A percentile compares a stretch with the other conserved stretches of the same genome.
Evolutionary conservation across 2,329 filamentous ascomycete genomes (phyloP).

Genomic region (Sporothrix inflata): DNA sequence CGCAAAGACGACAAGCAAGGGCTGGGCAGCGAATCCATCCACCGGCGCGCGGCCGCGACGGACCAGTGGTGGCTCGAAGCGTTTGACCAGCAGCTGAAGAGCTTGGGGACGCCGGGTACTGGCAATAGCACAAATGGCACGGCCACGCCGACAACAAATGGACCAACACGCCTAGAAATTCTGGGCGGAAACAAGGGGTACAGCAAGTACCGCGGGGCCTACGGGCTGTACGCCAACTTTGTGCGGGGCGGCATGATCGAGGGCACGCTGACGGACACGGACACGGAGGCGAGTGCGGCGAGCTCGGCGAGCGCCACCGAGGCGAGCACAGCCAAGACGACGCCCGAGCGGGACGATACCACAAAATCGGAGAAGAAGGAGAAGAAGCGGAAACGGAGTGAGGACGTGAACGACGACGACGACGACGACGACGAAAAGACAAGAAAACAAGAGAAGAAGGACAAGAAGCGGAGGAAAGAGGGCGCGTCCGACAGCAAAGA

Average conservation of each 20-base stretch:
- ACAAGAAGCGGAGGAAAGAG: conserved; percentile 35
- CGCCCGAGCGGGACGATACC: conserved; percentile 40
- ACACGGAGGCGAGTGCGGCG: conserved; percentile 35
- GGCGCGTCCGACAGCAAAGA: conserved; percentile 40
- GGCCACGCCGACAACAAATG: conserved; percentile 24
- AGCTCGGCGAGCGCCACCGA: conserved; percentile 33
- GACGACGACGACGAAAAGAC: not conserved
- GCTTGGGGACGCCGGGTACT: conserved; percentile 67
- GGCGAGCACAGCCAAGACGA: conserved; percentile 36
- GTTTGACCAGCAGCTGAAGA: conserved; percentile 87
- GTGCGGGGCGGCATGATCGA: conserved; percentile 77
- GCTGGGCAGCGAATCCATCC: conserved; percentile 73
- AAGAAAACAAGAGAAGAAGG: conserved; percentile 41
- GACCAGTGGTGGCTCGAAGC: conserved; percentile 98
- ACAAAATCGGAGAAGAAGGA: not conserved
- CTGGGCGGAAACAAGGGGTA: conserved; percentile 49
- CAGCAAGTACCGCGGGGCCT: conserved; percentile 61
- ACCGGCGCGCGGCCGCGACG: conserved; percentile 61
- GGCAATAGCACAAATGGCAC: conserved; percentile 42
- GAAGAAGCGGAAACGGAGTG: conserved; percentile 32
- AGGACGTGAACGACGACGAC: conserved; percentile 40
- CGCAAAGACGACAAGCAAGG: conserved; percentile 82
- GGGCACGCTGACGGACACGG: conserved; percentile 63
- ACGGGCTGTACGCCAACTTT: conserved; percentile 80
- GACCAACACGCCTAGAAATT: conserved; percentile 54